Evolutionary conservation across 768 basidiomycete species (phyloP), one percentile per base, ranked within the genome.

Genomic region (Mrakia blollopis): DNA sequence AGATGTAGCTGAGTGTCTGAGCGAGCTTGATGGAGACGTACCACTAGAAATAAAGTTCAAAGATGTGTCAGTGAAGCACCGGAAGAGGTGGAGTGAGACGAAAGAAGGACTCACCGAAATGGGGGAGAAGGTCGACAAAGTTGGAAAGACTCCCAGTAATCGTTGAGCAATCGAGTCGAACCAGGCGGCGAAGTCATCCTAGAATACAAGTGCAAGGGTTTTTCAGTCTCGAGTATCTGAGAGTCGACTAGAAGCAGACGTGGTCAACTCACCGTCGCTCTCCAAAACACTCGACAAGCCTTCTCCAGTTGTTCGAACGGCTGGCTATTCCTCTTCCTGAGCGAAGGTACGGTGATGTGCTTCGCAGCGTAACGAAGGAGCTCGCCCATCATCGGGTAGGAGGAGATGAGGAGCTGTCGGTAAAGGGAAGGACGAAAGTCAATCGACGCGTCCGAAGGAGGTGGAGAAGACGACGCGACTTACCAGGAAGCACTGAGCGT

Each of bases 111-210:
- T 32, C 18, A 63, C 62, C 6, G 62, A 32, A 14, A 63, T 63
- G 8, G 62, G 62, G 7, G 62, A 63, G 30, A 63, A 63, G 28
- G 62, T 63, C 62, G 62, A 32, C 2, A 63, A 30, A 21, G 62
- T 32, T 3, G 62, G 62, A 16, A 63, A 63, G 32, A 63, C 14
- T 32, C 62, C 62, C 21, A 63, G 62, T 7, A 63, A 16, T 0
- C 62, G 62, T 14, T 30, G n/a, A 23, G 32, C 62, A 11, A 63
- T 18, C 32, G 30, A 32, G 32, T 63, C 62, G 62, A 63, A 63
- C 62, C 62, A 63, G 3, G 35, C 62, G 62, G 62, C 30, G 30
- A 63, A 63, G 62, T 63, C 62, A 32, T 63, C 62, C 62, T 63
- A n/a, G 3, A 62, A n/a, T 28, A 32, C 11, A 62, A n/a, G n/a